Conservation (phyloP, 495 filamentous ascomycete genomes). For the Penicillium desertorum region DNA sequence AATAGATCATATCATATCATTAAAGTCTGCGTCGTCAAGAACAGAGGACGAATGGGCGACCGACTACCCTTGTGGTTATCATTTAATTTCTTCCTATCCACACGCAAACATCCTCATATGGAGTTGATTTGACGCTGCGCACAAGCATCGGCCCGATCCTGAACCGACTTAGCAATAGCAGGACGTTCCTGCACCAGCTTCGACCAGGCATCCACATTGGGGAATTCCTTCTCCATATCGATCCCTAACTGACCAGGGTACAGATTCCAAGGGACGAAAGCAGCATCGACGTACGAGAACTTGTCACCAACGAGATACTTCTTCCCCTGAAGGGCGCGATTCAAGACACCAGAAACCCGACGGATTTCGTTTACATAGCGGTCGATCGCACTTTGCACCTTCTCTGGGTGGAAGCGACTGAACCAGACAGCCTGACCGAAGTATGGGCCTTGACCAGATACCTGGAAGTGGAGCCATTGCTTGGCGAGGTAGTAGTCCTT, state of each 20-base stretch:
- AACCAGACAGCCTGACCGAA: slow-evolving; percentile 63
- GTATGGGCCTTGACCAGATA: slow-evolving; percentile 67
- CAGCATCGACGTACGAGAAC: slow-evolving; percentile 57
- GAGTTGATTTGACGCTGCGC: background rate
- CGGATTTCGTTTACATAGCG: slow-evolving; percentile 61
- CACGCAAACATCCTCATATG: background rate
- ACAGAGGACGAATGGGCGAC: too few species aligned
- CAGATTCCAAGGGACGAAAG: slow-evolving; percentile 57
- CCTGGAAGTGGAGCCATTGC: slow-evolving; percentile 69
- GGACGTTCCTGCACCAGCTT: slow-evolving; percentile 41
- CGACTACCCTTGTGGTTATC: too few species aligned
- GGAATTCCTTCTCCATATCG: slow-evolving; percentile 40
- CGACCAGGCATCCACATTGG: slow-evolving; percentile 44
- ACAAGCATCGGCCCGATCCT: slow-evolving; percentile 33
- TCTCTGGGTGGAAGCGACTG: slow-evolving; percentile 52
- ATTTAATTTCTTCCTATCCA: too few species aligned
- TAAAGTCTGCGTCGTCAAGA: too few species aligned
- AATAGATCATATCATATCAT: too few species aligned
- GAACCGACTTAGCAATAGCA: slow-evolving; percentile 39
- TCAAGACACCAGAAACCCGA: slow-evolving; percentile 59
- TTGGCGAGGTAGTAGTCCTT: slow-evolving; percentile 53
- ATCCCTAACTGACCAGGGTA: slow-evolving; percentile 22
- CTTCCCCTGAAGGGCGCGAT: slow-evolving; percentile 49
- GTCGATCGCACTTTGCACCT: slow-evolving; percentile 55
- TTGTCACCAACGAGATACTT: slow-evolving; percentile 61